These are phyloP conservation scores for Phascolomyces articulosus DNA, from an alignment of 371 early-diverging fungal genomes.

Conservation along the genomic window DNA sequence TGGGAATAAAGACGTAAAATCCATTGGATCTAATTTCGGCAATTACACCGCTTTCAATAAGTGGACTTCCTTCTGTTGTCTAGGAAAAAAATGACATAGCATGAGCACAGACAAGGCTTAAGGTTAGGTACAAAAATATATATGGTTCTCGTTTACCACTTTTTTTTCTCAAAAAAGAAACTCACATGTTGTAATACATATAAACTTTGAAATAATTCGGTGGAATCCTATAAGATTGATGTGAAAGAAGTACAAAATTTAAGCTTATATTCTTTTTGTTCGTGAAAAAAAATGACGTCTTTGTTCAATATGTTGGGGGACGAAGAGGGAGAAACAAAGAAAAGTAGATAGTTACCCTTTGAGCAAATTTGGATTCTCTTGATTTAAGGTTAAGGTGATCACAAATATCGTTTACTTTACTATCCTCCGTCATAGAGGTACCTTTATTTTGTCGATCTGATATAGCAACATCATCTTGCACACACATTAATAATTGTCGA, in stretches of 20 bases:
- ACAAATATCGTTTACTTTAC: constrained; percentile 55
- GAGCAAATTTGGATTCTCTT: constrained; percentile 76
- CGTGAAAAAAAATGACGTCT: neutral
- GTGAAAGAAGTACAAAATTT: neutral
- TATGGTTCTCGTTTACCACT: too few species aligned
- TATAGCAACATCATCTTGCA: constrained; percentile 29
- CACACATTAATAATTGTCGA: constrained; percentile 68
- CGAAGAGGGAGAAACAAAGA: neutral
- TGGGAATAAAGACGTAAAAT: constrained; percentile 73
- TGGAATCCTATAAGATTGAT: constrained; percentile 60
- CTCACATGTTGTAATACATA: constrained; percentile 66
- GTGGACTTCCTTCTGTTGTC: constrained; percentile 30
- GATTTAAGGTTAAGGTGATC: constrained; percentile 69
- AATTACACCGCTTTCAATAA: constrained; percentile 70
- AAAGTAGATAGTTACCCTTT: constrained; percentile 40
- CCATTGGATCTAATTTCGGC: constrained; percentile 78
- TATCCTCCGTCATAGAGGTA: constrained; percentile 42
- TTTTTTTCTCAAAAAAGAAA: too few species aligned
- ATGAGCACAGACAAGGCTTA: too few species aligned
- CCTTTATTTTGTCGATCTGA: constrained; percentile 14
- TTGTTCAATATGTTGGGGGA: neutral
- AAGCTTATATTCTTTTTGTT: neutral
- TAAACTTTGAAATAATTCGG: constrained; percentile 76
- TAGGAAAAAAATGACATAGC: neutral
- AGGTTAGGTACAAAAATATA: too few species aligned